These are phyloP conservation scores for Beauveria brongniartii DNA, from an alignment of 2,329 filamentous ascomycete species.

Conservation along the genomic window DNA sequence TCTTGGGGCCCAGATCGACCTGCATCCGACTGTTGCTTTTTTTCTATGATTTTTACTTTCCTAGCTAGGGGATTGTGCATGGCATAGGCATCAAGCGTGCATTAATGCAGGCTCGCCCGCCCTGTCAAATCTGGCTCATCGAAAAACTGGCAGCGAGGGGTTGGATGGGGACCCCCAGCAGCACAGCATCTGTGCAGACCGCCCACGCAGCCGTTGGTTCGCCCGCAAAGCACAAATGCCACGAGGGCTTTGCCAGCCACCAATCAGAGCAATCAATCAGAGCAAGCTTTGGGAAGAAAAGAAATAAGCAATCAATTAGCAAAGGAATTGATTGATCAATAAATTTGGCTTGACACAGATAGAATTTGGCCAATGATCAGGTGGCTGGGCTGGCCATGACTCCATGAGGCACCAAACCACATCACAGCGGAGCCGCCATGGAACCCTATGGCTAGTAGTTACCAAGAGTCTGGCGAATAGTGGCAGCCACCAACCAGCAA, in stretches of 20 bases:
- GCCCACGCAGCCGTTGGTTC: neutral
- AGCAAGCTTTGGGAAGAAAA: neutral
- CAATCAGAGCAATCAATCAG: neutral
- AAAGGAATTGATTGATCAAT: no score
- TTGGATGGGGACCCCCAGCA: neutral
- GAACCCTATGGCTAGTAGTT: neutral
- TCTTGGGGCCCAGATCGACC: conserved; percentile 3
- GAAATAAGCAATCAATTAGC: neutral
- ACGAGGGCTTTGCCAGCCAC: neutral
- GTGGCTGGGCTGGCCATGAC: neutral
- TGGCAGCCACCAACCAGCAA: neutral
- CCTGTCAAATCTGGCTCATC: conserved; percentile 1
- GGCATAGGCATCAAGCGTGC: neutral
- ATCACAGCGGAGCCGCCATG: conserved; percentile 1
- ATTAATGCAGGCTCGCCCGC: conserved; percentile 6
- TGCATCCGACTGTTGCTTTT: conserved; percentile 1
- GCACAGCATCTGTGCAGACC: neutral
- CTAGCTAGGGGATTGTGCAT: neutral
- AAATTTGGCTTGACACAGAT: neutral
- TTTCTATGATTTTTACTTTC: neutral
- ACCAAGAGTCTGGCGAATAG: neutral
- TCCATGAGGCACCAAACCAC: neutral
- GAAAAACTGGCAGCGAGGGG: neutral
- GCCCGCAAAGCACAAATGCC: neutral
- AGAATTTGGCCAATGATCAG: neutral